Percentiles rank a stretch among this genome's conserved stretches.
Conservation (phyloP, 352 stramenopile genomes). For the Globisporangium barbulae region DNA sequence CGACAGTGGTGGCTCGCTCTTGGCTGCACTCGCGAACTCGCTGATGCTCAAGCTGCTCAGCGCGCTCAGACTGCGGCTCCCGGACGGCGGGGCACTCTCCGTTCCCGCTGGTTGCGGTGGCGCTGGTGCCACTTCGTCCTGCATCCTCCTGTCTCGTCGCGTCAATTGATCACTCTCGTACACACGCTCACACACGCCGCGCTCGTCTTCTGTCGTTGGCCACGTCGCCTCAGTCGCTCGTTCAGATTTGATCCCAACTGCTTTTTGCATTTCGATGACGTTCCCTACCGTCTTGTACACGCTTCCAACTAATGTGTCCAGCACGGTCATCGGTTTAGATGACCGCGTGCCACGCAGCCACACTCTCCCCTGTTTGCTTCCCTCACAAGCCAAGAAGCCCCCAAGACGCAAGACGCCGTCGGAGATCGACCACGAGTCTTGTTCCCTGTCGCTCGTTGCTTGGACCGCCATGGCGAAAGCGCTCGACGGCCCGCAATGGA, state of each 20-base stretch:
- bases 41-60: constrained; percentile 10
- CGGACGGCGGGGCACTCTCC: background rate
- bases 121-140: background rate
- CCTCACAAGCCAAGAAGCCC: constrained; percentile 9
- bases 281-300: background rate
- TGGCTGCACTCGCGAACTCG: background rate
- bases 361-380: background rate
- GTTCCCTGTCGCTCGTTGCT: background rate
- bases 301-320: background rate
- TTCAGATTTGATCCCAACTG: background rate
- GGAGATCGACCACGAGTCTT: too few species aligned
- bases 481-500: constrained; percentile 45
- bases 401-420: background rate
- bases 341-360: constrained; percentile 4
- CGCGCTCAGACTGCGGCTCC: constrained; percentile 2
- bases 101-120: background rate
- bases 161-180: background rate
- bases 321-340: background rate
- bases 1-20: background rate
- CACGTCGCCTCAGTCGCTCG: background rate
- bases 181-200: background rate
- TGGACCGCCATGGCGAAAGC: constrained; percentile 16
- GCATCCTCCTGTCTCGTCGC: background rate
- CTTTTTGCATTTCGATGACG: too few species aligned
- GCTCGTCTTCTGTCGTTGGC: background rate